Evolutionary conservation across 1,139 yeast species (phyloP), one percentile per base, ranked within the genome.

Genomic region (Suhomyces choctaworum): DNA sequence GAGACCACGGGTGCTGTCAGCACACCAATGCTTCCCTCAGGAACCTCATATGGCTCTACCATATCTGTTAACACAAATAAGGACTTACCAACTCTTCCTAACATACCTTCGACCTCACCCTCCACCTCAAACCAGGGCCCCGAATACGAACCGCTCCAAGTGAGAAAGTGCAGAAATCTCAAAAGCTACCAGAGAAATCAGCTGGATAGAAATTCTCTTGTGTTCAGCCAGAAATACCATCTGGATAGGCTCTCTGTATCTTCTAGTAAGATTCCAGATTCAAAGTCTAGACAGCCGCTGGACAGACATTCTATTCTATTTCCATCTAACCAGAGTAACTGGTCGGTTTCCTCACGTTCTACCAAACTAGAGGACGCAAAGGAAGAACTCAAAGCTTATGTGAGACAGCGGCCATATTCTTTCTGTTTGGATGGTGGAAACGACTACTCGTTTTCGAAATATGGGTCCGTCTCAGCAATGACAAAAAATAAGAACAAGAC

Each of bases 371-470:
- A 28, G 13, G 47, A 44, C n/a, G 41, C 51, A 14, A 45, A 47
- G 26, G 36, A 22, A 9, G 51, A 53, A 11, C 37, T 62, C 41
- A 51, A 51, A 32, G 42, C 48, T 4, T 40, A 45, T 26, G 58
- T 61, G 3, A 47, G 61, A 34, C 60, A 58, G 37, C 45, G 62
- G 11, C 69, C 70, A 1, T 58, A 55, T 35, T 58, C 63, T 35
- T 60, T 44, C 36, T 58, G 68, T 41, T 54, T 68, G 13, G 74
- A 67, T 42, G 29, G 50, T 7, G 57, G 59, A 3, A 53, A 48
- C n/a, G 60, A 63, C 27, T 69, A 68, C 42, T 46, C 44, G n/a
- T 51, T 45, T 26, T 54, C 68, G n/a, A 51, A 65, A 33, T 68
- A 58, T 39, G 44, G 47, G 24, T 31, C 46, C n/a, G 55, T 56